Percentiles rank a stretch among this genome's conserved stretches.
phyloP scores from a whole-genome alignment of 2,329 filamentous ascomycete genomes.

The Rhynchosporium graminicola region DNA sequence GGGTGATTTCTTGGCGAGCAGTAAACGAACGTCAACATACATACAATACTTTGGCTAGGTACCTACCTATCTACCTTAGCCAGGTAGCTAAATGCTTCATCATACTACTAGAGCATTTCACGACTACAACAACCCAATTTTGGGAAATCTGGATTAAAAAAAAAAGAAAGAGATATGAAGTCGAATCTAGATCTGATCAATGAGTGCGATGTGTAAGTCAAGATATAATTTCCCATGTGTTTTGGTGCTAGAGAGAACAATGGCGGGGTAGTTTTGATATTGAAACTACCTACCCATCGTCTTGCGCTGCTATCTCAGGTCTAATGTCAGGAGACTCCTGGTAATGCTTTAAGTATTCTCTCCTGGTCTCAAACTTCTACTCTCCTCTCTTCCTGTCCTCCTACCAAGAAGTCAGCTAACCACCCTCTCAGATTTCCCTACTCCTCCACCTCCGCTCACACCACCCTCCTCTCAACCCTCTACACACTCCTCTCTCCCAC shows the following conservation, averaged over 20 bases:
- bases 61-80: not conserved
- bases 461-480: slow-evolving; percentile 58
- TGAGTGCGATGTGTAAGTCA: slow-evolving; percentile 55
- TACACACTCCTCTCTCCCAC: slow-evolving; percentile 66
- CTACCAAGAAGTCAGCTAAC: slow-evolving; percentile 16
- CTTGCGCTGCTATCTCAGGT: not conserved
- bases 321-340: not conserved
- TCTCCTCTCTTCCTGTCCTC: too few species aligned
- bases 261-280: slow-evolving; percentile 18
- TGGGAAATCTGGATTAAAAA: too few species aligned
- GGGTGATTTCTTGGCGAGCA: slow-evolving; percentile 6
- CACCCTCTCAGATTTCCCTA: slow-evolving; percentile 70
- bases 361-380: too few species aligned
- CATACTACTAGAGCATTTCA: slow-evolving; percentile 4
- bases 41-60: not conserved
- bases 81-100: not conserved
- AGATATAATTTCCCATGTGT: not conserved
- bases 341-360: not conserved
- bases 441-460: slow-evolving; percentile 53
- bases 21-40: too few species aligned
- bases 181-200: slow-evolving; percentile 54
- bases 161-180: slow-evolving; percentile 27
- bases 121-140: not conserved
- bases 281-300: not conserved
- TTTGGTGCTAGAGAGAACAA: slow-evolving; percentile 2